phyloP scores from a whole-genome alignment of 2,329 filamentous ascomycete species.

The Clarireedia hainanense region DNA sequence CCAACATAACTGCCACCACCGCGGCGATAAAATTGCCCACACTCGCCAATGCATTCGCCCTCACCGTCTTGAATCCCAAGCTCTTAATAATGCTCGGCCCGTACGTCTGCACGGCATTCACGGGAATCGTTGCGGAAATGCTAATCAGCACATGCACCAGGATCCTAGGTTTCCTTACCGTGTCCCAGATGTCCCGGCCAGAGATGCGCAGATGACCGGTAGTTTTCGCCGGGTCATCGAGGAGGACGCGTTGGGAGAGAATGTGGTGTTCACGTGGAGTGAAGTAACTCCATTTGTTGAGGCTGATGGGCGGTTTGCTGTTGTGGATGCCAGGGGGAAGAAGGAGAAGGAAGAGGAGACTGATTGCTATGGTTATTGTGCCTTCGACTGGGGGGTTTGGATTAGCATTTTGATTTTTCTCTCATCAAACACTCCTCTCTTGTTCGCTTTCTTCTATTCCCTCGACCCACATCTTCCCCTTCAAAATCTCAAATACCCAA shows the following conservation, averaged over 20 bases:
- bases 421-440: background rate
- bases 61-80: slow-evolving; percentile 22
- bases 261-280: slow-evolving; percentile 36
- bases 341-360: slow-evolving; percentile 31
- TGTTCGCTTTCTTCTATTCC: no score
- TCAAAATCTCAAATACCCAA: no score
- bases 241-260: slow-evolving; percentile 33
- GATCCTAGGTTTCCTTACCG: slow-evolving; percentile 2
- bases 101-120: slow-evolving; percentile 23
- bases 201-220: slow-evolving; percentile 31
- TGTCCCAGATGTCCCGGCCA: slow-evolving; percentile 2
- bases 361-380: slow-evolving; percentile 34
- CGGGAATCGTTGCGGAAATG: slow-evolving; percentile 10
- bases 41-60: slow-evolving; percentile 26
- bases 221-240: slow-evolving; percentile 37
- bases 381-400: slow-evolving; percentile 24
- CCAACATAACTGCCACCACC: slow-evolving; percentile 6
- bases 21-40: slow-evolving; percentile 14
- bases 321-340: slow-evolving; percentile 32
- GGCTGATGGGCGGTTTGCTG: slow-evolving; percentile 30
- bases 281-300: slow-evolving; percentile 36
- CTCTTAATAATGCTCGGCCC: slow-evolving; percentile 27
- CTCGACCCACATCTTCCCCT: no score
- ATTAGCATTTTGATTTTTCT: background rate
- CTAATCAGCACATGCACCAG: slow-evolving; percentile 24